Percentiles rank a stretch among this genome's conserved stretches.
These are phyloP conservation scores for Penicillium sp. DNA, from an alignment of 2,329 filamentous ascomycete species.

Conservation along the genomic window DNA sequence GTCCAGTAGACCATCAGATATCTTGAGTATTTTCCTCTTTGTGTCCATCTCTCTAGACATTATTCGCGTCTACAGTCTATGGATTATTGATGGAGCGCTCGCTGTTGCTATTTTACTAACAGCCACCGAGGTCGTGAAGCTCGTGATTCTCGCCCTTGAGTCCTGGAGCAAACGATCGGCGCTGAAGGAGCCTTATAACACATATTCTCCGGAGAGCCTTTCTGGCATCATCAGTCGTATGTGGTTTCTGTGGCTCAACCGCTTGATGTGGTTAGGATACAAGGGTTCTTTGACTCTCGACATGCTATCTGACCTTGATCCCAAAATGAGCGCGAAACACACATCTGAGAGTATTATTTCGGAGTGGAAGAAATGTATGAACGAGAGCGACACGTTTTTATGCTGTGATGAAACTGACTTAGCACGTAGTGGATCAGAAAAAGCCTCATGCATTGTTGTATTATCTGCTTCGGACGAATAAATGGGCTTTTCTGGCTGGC, in stretches of 20 bases:
- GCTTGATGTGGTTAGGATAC: constrained; percentile 46
- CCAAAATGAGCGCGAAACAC: constrained; percentile 37
- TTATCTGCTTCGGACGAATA: constrained; percentile 26
- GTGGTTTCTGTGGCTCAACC: constrained; percentile 47
- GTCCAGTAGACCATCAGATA: neutral
- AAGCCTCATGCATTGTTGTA: constrained; percentile 24
- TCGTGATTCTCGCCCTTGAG: neutral
- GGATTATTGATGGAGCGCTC: neutral
- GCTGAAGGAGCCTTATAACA: neutral
- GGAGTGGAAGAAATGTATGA: neutral
- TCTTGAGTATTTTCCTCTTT: neutral
- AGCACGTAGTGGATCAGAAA: neutral
- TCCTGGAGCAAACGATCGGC: neutral
- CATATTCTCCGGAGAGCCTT: neutral
- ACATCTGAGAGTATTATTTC: constrained; percentile 17
- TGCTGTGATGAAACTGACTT: no score
- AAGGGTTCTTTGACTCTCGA: constrained; percentile 35
- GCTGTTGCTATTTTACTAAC: neutral
- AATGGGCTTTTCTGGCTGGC: constrained; percentile 28
- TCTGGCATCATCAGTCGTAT: neutral
- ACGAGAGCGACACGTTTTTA: no score
- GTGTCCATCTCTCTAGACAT: neutral
- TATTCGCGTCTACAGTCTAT: neutral
- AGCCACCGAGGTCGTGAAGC: neutral
- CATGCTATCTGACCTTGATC: constrained; percentile 43